Base-by-base conservation (phyloP, 208 protist genomes). In the Leishmania braziliensis region DNA sequence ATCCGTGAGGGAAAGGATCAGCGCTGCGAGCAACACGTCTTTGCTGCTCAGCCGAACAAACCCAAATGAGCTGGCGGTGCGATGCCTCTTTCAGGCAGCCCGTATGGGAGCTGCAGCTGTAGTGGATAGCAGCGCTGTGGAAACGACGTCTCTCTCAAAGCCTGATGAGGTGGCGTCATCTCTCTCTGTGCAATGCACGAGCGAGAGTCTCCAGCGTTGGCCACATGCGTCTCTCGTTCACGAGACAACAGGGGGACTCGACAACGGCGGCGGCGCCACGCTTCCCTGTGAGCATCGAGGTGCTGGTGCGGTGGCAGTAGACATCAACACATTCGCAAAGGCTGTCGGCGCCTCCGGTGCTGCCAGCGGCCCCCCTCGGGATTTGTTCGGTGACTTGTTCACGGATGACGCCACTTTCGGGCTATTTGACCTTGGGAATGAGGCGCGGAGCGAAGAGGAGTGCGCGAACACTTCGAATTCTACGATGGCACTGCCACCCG, bases 51-150 rank as follows among this genome's bases (percentile, higher is more conserved):
- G 48, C 39, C 65, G 46, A 14, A 29, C 46, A 53, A 84, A 88
- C 53, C 53, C 80, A 12, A 88, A 82, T 65, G 60, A 69, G 77
- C 14, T 80, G 46, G 84, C 84, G 29, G 84, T 88, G 26, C 80
- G 77, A 3, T 36, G 18, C 36, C 71, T 88, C 18, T 88, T 88
- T 26, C 71, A 68, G 16, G 12, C 65, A 9, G 75, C 75, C 1
- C 81, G 63, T 20, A 36, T 53, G 46, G 68, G 5, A 73, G 70
- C 68, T 3, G 39, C 56, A 0, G 14, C 36, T 33, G 23, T 65
- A 0, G 63, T 50, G 2, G 75, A 29, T 6, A 14, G 14, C 23
- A 43, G 36, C 46, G 14, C 75, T 39, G 33, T 12, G 0, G 51
- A 75, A 6, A 39, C 36, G 4, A 2, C 5, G 10, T 39, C 74